A percentile compares a stretch with the other conserved stretches of the same genome.
These are phyloP conservation scores for Botryotinia globosa DNA, from an alignment of 2,329 filamentous ascomycete genomes.

Conservation along the genomic window DNA sequence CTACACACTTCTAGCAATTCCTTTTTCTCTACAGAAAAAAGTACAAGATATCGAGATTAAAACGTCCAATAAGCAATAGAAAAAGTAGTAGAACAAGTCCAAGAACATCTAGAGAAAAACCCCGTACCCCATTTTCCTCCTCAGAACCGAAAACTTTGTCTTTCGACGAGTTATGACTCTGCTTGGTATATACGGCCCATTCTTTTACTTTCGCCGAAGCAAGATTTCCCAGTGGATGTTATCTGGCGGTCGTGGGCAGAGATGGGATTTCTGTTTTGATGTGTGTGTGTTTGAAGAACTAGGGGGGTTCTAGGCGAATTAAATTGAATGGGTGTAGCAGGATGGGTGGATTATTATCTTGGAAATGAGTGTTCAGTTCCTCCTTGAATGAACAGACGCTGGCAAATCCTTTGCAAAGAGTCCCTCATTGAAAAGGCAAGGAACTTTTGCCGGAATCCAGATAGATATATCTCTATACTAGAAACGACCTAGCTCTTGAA, in stretches of 20 bases:
- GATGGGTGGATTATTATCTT: not conserved
- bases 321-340: too few relatives aligned
- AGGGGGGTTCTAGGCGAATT: not conserved
- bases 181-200: not conserved
- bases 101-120: not conserved
- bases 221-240: not conserved
- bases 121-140: not conserved
- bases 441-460: not conserved
- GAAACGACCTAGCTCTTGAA: not conserved
- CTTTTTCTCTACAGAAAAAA: not conserved
- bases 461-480: not conserved
- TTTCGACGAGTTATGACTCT: not conserved
- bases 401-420: not conserved
- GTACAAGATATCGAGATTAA: not conserved
- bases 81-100: fast-evolving
- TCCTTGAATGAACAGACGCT: not conserved
- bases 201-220: not conserved
- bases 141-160: not conserved
- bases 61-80: fast-evolving
- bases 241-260: not conserved
- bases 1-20: not conserved
- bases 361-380: not conserved
- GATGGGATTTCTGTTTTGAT: not conserved
- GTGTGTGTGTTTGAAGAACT: not conserved
- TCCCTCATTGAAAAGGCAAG: not conserved